phyloP scores from a whole-genome alignment of 495 filamentous ascomycete genomes.

The Aspergillus egyptiacus region DNA sequence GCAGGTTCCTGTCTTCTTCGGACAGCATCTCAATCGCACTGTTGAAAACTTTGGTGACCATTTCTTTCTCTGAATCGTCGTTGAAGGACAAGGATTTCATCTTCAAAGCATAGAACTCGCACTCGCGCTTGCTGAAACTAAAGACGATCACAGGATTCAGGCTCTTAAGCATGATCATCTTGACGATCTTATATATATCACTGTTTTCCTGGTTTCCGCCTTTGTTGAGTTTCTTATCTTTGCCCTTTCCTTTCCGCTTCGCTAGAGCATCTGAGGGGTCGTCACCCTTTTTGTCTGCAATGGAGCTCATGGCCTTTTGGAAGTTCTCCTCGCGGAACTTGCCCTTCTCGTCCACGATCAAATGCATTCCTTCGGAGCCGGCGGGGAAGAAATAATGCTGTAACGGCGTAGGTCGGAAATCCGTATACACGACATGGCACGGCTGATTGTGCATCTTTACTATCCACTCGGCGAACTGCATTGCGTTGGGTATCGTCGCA shows the following conservation, averaged over 20 bases:
- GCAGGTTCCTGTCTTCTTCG: slow-evolving; percentile 79
- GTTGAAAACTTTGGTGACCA: slow-evolving; percentile 89
- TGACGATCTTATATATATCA: slow-evolving; percentile 95
- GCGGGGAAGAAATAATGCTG: slow-evolving; percentile 98
- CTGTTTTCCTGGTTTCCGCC: slow-evolving; percentile 66
- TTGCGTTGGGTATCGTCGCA: slow-evolving; percentile 97
- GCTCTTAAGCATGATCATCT: slow-evolving; percentile 95
- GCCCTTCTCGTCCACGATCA: slow-evolving; percentile 94
- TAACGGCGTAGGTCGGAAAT: slow-evolving; percentile 91
- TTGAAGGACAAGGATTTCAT: slow-evolving; percentile 91
- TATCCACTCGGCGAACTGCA: slow-evolving; percentile 99
- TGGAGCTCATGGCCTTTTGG: slow-evolving; percentile 83
- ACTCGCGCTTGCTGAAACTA: slow-evolving; percentile 97
- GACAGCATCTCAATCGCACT: slow-evolving; percentile 87
- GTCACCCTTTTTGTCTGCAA: slow-evolving; percentile 82
- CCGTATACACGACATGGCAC: slow-evolving; percentile 97
- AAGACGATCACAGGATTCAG: slow-evolving; percentile 98
- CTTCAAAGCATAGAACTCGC: slow-evolving; percentile 77
- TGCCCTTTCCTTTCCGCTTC: slow-evolving; percentile 77
- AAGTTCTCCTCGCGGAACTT: slow-evolving; percentile 95
- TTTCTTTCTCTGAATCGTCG: slow-evolving; percentile 87
- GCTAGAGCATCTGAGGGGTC: slow-evolving; percentile 73
- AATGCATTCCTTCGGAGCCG: slow-evolving; percentile 86
- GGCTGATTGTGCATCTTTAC: slow-evolving; percentile 94
- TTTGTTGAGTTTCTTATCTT: slow-evolving; percentile 84